A percentile compares a stretch with the other conserved stretches of the same genome.
These are phyloP conservation scores for Phytopythium ostracodes DNA, from an alignment of 352 stramenopile genomes.

Conservation along the genomic window DNA sequence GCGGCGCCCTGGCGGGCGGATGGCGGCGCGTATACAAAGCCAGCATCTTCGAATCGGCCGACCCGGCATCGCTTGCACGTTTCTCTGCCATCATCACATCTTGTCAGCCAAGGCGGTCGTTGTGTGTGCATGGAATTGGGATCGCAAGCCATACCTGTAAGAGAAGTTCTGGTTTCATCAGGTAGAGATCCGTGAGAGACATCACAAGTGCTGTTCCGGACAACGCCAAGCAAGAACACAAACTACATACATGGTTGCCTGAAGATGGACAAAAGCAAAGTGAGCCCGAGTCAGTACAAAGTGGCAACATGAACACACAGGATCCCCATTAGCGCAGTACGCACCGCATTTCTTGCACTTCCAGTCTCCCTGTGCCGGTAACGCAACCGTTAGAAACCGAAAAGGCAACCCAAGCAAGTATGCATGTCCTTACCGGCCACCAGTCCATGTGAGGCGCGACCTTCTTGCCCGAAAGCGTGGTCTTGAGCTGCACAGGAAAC, in stretches of 20 bases:
- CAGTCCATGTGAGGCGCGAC: conserved; percentile 69
- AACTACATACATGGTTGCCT: conserved; percentile 52
- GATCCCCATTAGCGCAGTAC: not conserved
- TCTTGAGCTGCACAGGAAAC: conserved; percentile 20
- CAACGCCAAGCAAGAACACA: conserved; percentile 1
- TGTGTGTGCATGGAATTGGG: not conserved
- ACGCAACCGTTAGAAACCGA: not conserved
- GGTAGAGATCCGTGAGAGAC: not conserved
- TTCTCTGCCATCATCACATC: conserved; percentile 20
- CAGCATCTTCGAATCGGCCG: conserved; percentile 52
- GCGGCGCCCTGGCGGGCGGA: conserved; percentile 7
- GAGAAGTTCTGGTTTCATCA: conserved; percentile 53
- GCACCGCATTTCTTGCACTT: conserved; percentile 74
- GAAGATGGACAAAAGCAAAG: not conserved
- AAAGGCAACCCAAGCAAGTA: not conserved
- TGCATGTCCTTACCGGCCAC: conserved; percentile 45
- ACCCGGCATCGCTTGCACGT: conserved; percentile 61
- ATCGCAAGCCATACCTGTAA: conserved; percentile 30
- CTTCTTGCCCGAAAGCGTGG: conserved; percentile 31
- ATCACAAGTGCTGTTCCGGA: too few relatives aligned
- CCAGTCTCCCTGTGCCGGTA: conserved; percentile 52
- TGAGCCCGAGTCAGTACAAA: not conserved
- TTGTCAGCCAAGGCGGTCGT: not conserved
- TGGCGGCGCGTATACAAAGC: conserved; percentile 39
- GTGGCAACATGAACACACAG: not conserved